Percentiles rank a stretch among this genome's conserved stretches.
phyloP scores from a whole-genome alignment of 495 filamentous ascomycete species.

The Symbiotaphrina buchneri region DNA sequence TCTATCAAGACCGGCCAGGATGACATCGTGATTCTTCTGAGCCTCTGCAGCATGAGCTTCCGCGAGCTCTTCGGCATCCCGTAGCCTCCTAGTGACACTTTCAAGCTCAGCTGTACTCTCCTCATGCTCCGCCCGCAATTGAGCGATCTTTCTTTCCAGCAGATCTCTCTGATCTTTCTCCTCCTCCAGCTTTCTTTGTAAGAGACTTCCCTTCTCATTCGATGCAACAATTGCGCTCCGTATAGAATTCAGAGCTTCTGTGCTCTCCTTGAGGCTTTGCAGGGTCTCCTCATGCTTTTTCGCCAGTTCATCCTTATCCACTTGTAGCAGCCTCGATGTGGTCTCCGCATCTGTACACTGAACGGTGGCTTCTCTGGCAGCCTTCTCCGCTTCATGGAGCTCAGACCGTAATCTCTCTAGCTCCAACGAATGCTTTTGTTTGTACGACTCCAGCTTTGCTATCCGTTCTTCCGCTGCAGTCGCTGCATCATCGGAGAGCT shows the following conservation, averaged over 20 bases:
- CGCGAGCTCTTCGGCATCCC: conserved; percentile 78
- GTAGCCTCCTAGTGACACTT: conserved; percentile 42
- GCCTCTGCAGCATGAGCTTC: conserved; percentile 77
- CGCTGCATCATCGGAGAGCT: conserved; percentile 72
- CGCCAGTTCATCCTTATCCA: conserved; percentile 68
- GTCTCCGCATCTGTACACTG: conserved; percentile 52
- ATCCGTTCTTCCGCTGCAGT: conserved; percentile 65
- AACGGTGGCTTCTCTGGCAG: conserved; percentile 56
- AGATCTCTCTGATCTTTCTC: conserved; percentile 55
- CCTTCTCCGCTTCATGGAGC: conserved; percentile 51
- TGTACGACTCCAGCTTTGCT: conserved; percentile 56
- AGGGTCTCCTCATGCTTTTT: conserved; percentile 44
- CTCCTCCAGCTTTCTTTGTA: conserved; percentile 71
- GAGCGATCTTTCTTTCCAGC: conserved; percentile 56
- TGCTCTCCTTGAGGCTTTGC: conserved; percentile 43
- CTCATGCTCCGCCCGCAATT: conserved; percentile 71
- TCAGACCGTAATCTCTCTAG: conserved; percentile 68
- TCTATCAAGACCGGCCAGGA: conserved; percentile 65
- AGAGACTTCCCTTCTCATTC: conserved; percentile 41
- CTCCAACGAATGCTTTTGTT: conserved; percentile 61
- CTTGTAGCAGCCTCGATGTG: conserved; percentile 41
- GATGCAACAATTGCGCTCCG: conserved; percentile 62
- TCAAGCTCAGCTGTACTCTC: conserved; percentile 64
- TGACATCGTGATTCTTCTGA: conserved; percentile 58
- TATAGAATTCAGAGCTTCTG: conserved; percentile 47